phyloP scores from a whole-genome alignment of 1,284 basidiomycete species.

The Porodaedalea pini region DNA sequence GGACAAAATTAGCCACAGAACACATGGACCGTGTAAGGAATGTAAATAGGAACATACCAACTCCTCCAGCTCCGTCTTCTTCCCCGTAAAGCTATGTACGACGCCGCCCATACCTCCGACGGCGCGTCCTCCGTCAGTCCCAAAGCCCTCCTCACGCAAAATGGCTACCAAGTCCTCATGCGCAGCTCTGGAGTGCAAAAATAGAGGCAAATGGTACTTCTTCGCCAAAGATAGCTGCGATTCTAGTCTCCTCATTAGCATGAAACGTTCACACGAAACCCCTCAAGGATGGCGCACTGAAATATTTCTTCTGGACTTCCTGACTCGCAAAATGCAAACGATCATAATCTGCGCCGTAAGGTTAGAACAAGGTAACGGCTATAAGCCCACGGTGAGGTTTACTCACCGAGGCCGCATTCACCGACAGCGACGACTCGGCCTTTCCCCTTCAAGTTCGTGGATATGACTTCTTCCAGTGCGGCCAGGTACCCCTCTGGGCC shows the following conservation, averaged over 20 bases:
- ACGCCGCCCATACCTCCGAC: constrained; percentile 68
- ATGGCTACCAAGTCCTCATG: constrained; percentile 73
- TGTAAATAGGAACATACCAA: constrained; percentile 44
- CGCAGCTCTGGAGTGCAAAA: constrained; percentile 80
- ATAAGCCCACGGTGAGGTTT: not conserved
- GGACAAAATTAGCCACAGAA: constrained; percentile 9
- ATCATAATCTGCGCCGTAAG: constrained; percentile 67
- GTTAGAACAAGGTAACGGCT: not conserved
- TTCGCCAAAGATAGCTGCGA: constrained; percentile 69
- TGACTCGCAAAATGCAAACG: constrained; percentile 67
- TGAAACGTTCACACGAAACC: not conserved
- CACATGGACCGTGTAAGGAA: not conserved
- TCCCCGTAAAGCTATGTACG: constrained; percentile 86
- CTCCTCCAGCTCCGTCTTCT: constrained; percentile 61
- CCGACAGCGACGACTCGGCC: constrained; percentile 75
- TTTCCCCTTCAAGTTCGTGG: constrained; percentile 48
- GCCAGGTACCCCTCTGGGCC: constrained; percentile 66
- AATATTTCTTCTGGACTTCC: constrained; percentile 65
- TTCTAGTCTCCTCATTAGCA: constrained; percentile 31
- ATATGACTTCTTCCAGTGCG: constrained; percentile 57
- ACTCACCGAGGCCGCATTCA: constrained; percentile 79
- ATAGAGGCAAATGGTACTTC: constrained; percentile 73
- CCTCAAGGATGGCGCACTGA: constrained; percentile 41
- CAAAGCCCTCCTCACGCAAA: constrained; percentile 62
- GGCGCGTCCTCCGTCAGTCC: constrained; percentile 50